These are phyloP conservation scores for Globisporangium spinosum DNA, from an alignment of 352 stramenopile species.

Conservation along the genomic window DNA sequence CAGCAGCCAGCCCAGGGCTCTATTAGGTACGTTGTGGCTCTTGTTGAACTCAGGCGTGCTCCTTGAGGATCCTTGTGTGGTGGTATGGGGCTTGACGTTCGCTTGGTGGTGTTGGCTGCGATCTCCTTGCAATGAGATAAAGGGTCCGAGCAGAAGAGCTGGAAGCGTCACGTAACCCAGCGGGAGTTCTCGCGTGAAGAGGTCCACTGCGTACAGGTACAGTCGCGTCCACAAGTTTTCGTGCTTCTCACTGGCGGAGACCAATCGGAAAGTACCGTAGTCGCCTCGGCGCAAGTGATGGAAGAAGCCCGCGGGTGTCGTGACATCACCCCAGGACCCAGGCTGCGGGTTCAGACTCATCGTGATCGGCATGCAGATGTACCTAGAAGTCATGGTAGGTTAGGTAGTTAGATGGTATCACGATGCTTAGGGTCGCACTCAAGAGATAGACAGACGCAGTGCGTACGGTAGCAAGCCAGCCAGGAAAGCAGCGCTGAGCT, in stretches of 20 bases:
- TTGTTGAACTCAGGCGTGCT: not conserved
- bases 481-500: conserved; percentile 54
- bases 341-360: conserved; percentile 61
- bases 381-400: too few relatives aligned
- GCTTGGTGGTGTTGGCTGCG: not conserved
- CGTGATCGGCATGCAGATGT: conserved; percentile 75
- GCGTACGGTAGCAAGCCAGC: conserved; percentile 83
- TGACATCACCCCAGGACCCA: conserved; percentile 92
- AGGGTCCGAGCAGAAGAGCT: conserved; percentile 29
- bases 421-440: too few relatives aligned
- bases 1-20: conserved; percentile 28
- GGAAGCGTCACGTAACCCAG: conserved; percentile 39
- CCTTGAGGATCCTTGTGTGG: too few relatives aligned
- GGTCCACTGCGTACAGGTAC: conserved; percentile 66
- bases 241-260: conserved; percentile 59
- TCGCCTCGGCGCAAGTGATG: conserved; percentile 91
- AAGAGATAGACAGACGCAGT: too few relatives aligned
- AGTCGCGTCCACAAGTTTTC: conserved; percentile 75
- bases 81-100: not conserved
- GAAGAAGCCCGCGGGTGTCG: conserved; percentile 78
- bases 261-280: conserved; percentile 94
- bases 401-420: too few relatives aligned
- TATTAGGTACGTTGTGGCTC: not conserved
- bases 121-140: conserved; percentile 16
- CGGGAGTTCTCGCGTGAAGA: conserved; percentile 48